Conservation (phyloP, 2,329 filamentous ascomycete species). For the Xylariales sp. region DNA sequence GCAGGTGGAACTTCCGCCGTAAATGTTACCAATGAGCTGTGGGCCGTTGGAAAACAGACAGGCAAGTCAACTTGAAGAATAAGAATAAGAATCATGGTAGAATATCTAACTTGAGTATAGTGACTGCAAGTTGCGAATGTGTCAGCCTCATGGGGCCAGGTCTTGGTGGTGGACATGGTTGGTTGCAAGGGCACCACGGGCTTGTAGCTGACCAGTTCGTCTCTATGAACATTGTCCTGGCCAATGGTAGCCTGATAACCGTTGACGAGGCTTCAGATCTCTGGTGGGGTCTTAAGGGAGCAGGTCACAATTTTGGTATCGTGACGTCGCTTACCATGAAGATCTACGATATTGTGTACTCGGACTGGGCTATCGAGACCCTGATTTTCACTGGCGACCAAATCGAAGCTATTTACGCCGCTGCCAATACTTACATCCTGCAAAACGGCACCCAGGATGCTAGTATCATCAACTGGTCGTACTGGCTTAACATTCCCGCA, state of each 20-base stretch:
- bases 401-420: conserved; percentile 8
- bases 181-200: conserved; percentile 48
- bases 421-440: conserved; percentile 2
- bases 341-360: conserved; percentile 18
- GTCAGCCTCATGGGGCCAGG: conserved; percentile 41
- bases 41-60: conserved; percentile 36
- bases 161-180: conserved; percentile 55
- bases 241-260: conserved; percentile 37
- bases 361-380: conserved; percentile 8
- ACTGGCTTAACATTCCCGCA: conserved; percentile 1
- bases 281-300: conserved; percentile 54
- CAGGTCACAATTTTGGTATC: conserved; percentile 31
- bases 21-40: conserved; percentile 30
- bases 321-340: conserved; percentile 8
- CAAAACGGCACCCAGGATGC: conserved; percentile 1
- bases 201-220: conserved; percentile 49
- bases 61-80: conserved; percentile 14
- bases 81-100: neutral
- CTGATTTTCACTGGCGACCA: conserved; percentile 10
- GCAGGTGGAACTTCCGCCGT: conserved; percentile 34
- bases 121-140: conserved; percentile 42
- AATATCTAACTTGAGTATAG: conserved; percentile 11
- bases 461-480: conserved; percentile 5
- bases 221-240: conserved; percentile 46
- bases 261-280: conserved; percentile 42